Base-by-base conservation (phyloP, 306 rosid genomes). In the Mimosa bimucronata region DNA sequence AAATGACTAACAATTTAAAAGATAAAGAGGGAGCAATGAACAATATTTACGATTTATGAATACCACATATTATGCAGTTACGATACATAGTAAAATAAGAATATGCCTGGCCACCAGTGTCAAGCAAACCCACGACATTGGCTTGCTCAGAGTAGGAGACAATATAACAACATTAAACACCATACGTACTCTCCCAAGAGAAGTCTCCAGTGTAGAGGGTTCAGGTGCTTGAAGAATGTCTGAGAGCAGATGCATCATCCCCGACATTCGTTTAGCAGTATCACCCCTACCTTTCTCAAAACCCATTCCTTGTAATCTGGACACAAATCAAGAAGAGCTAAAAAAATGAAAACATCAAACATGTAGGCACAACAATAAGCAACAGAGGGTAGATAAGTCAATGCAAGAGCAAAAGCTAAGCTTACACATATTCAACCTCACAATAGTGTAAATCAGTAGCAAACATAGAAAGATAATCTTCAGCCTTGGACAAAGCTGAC, bases 41-140 rank as follows among this genome's bases (percentile, higher is more conserved):
- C n/a, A 77, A 61, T 23, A 64, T 73, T 46, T 66, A 76, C 34
- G n/a, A n/a, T n/a, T n/a, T n/a, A n/a, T n/a, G 12, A 41, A 15
- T 65, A 42, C 75, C 30, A 62, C 66, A 30, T 69, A 37, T 34
- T 75, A 11, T 30, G 69, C 21, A 66, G 5, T 66, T 66, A 40
- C 73, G 67, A 30, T n/a, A 58, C 55, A 77, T 66, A 44, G 61
- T 11, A 42, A 58, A 67, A 74, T 52, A 30, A 74, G 58, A 79
- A 66, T 91, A 73, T 92, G 92, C 98, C 97, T 95, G 98, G 29
- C 97, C 98, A 50, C 98, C 98, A n/a, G 98, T 95, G 88, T 95
- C 98, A 0, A 97, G 98, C 85, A 95, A 87, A 79, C 98, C 98
- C 52, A 95, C 82, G 64, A 95, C 98, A 82, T 95, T 95, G 77